phyloP scores from a whole-genome alignment of 2,329 filamentous ascomycete species.

The Beauveria medogensis region DNA sequence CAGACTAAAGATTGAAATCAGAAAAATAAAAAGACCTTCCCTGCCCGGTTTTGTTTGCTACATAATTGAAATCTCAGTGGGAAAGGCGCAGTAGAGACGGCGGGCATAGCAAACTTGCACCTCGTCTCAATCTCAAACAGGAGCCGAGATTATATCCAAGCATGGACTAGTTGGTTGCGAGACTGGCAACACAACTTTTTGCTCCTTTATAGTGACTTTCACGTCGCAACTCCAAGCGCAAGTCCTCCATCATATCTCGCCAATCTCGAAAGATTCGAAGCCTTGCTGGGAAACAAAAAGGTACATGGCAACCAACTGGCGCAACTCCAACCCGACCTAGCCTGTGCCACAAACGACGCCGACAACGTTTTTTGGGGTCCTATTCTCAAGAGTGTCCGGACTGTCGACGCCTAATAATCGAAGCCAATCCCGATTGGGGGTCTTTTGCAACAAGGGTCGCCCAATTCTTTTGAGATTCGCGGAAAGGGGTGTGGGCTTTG shows the following conservation, averaged over 20 bases:
- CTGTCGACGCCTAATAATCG: neutral
- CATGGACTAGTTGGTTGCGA: too few relatives aligned
- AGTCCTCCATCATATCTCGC: neutral
- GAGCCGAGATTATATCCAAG: too few relatives aligned
- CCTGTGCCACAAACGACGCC: neutral
- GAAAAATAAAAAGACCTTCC: too few relatives aligned
- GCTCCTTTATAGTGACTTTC: neutral
- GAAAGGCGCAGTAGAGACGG: too few relatives aligned
- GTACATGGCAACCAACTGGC: neutral
- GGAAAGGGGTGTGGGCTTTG: too few relatives aligned
- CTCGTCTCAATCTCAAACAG: too few relatives aligned
- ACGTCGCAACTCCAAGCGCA: neutral
- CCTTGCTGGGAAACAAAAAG: neutral
- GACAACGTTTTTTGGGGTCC: constrained; percentile 7
- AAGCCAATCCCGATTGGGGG: neutral
- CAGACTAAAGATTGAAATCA: too few relatives aligned
- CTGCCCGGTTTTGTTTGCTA: too few relatives aligned
- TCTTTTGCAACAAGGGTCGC: neutral
- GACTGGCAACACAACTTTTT: too few relatives aligned
- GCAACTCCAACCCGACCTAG: neutral
- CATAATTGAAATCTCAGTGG: too few relatives aligned
- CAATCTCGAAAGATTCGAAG: neutral
- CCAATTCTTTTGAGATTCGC: neutral
- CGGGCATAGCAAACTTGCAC: too few relatives aligned
- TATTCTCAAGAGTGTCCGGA: neutral